Conservation (phyloP, 1,139 yeast genomes). For the Candida mesenterica region DNA sequence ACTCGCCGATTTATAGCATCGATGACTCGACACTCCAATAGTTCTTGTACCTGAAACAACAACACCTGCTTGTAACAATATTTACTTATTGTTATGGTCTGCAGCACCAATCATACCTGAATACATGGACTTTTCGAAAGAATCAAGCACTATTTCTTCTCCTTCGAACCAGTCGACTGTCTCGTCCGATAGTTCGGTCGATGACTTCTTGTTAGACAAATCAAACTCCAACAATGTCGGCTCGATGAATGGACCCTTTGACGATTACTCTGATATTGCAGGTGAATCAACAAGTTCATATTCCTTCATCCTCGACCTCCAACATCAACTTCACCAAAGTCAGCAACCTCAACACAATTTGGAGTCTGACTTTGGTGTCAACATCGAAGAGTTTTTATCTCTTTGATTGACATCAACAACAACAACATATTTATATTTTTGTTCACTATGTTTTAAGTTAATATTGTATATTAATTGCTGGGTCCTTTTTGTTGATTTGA, state of each 20-base stretch:
- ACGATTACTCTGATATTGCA: slow-evolving; percentile 11
- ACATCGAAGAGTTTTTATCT: slow-evolving; percentile 30
- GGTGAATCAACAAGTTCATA: slow-evolving; percentile 9
- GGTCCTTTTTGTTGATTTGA: slow-evolving; percentile 5
- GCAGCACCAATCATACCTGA: slow-evolving; percentile 45
- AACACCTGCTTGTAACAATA: slow-evolving; percentile 3
- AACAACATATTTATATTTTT: too few species aligned
- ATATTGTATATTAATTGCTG: too few species aligned
- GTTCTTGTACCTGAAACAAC: slow-evolving; percentile 8
- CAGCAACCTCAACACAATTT: slow-evolving; percentile 9
- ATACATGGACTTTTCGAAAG: slow-evolving; percentile 18
- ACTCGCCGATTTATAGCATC: slow-evolving; percentile 32
- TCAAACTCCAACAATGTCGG: slow-evolving; percentile 10
- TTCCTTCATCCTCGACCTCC: slow-evolving; percentile 10
- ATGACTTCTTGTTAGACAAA: slow-evolving; percentile 18
- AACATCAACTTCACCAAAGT: slow-evolving; percentile 6
- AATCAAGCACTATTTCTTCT: slow-evolving; percentile 5
- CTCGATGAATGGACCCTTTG: too few species aligned
- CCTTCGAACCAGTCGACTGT: slow-evolving; percentile 5
- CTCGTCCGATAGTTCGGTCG: slow-evolving; percentile 10
- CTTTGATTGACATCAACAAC: slow-evolving; percentile 17
- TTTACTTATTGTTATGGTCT: slow-evolving; percentile 23
- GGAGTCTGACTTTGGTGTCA: slow-evolving; percentile 17
- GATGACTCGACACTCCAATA: slow-evolving; percentile 21
- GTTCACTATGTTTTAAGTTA: too few species aligned